phyloP scores from a whole-genome alignment of 495 filamentous ascomycete species.

The Monascus purpureus region DNA sequence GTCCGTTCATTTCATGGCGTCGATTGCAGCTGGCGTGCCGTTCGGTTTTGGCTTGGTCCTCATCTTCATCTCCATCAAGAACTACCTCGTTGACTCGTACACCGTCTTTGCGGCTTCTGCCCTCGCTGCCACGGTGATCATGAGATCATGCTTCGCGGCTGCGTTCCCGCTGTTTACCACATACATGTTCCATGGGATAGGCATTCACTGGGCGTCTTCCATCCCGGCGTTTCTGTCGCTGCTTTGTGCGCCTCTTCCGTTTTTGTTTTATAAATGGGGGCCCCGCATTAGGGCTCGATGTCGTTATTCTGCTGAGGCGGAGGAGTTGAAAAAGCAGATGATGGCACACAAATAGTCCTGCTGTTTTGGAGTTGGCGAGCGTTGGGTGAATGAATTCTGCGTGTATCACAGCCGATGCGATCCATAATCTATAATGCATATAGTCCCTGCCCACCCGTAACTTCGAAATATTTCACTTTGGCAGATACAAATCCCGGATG shows the following conservation, averaged over 20 bases:
- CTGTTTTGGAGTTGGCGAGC: too few relatives aligned
- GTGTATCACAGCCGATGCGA: too few relatives aligned
- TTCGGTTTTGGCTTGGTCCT: conserved; percentile 66
- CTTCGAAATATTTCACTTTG: too few relatives aligned
- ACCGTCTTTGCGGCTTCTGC: conserved; percentile 72
- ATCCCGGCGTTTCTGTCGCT: conserved; percentile 68
- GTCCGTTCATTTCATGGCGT: conserved; percentile 53
- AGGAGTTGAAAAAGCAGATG: conserved; percentile 32
- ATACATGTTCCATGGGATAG: conserved; percentile 60
- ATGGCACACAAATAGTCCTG: conserved; percentile 12
- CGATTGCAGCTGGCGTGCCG: conserved; percentile 48
- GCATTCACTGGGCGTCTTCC: conserved; percentile 68
- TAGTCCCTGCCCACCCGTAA: too few relatives aligned
- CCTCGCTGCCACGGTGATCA: conserved; percentile 60
- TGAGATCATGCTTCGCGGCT: conserved; percentile 60
- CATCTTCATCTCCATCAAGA: conserved; percentile 63
- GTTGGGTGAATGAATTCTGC: too few relatives aligned
- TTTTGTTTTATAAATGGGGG: conserved; percentile 71
- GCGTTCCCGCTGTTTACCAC: conserved; percentile 75
- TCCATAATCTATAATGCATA: too few relatives aligned
- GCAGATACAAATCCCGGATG: too few relatives aligned
- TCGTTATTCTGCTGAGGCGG: conserved; percentile 52
- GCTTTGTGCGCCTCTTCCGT: conserved; percentile 66
- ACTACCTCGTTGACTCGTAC: conserved; percentile 71
- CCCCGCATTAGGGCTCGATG: conserved; percentile 48